Percentiles rank a stretch among this genome's conserved stretches.
phyloP scores from a whole-genome alignment of 345 rosid genomes.

The Zanthoxylum bungeanum region DNA sequence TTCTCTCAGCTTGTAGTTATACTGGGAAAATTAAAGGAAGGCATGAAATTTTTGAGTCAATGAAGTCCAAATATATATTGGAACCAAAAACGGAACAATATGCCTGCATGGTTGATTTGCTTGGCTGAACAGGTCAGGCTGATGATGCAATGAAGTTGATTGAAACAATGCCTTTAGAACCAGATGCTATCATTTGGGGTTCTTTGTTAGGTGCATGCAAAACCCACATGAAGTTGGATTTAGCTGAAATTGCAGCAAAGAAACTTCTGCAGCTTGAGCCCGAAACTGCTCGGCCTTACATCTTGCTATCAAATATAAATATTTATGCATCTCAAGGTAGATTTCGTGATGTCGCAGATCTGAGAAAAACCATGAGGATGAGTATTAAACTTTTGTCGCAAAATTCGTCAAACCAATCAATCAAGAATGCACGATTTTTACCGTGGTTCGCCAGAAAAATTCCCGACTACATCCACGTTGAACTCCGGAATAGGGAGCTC shows the following conservation, averaged over 20 bases:
- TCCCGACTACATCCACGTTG: too few species aligned
- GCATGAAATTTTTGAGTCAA: constrained; percentile 52
- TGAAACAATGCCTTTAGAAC: constrained; percentile 57
- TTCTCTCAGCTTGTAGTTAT: constrained; percentile 79
- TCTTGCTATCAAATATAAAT: constrained; percentile 65
- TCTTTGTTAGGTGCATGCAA: constrained; percentile 75
- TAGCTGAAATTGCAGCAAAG: constrained; percentile 74
- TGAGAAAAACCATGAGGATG: constrained; percentile 53
- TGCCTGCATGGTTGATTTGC: constrained; percentile 84
- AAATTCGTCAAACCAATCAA: too few species aligned
- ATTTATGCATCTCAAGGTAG: constrained; percentile 64
- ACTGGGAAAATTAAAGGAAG: constrained; percentile 71
- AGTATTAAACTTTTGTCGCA: too few species aligned
- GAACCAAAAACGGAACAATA: constrained; percentile 59
- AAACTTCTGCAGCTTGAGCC: constrained; percentile 66
- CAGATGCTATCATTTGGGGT: constrained; percentile 86
- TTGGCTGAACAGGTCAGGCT: constrained; percentile 68
- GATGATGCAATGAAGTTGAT: constrained; percentile 66
- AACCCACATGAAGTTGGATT: constrained; percentile 55
- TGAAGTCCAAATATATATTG: constrained; percentile 52
- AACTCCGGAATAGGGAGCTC: too few species aligned
- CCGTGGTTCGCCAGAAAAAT: too few species aligned
- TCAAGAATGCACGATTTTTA: too few species aligned
- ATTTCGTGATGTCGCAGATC: constrained; percentile 57
- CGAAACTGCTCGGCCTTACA: constrained; percentile 61